A percentile compares a stretch with the other conserved stretches of the same genome.
Conservation (phyloP, 1,139 yeast species). For the Pichia sp. region DNA sequence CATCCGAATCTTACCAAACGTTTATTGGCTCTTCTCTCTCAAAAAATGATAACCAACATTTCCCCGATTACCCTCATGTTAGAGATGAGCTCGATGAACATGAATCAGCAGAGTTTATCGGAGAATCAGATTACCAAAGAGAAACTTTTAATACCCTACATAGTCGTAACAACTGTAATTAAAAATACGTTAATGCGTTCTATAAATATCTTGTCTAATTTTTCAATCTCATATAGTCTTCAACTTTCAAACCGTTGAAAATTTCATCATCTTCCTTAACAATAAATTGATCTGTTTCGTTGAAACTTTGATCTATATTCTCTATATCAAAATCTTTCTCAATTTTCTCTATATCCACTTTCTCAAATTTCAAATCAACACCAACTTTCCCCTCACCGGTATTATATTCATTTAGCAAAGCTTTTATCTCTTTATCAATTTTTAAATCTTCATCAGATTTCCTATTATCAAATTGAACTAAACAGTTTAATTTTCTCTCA, state of each 20-base stretch:
- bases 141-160: constrained; percentile 6
- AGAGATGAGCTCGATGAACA: neutral
- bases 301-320: constrained; percentile 9
- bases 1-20: no score
- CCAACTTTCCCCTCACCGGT: neutral
- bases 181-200: no score
- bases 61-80: neutral
- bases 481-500: constrained; percentile 6
- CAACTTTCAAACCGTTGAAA: constrained; percentile 15
- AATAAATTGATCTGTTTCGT: neutral
- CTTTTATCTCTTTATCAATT: constrained; percentile 2
- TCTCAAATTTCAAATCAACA: constrained; percentile 4
- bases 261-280: constrained; percentile 4
- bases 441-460: neutral
- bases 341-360: constrained; percentile 7
- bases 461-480: neutral
- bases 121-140: constrained; percentile 1
- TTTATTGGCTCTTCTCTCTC: no score
- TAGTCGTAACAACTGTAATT: constrained; percentile 1
- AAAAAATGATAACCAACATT: no score
- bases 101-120: neutral
- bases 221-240: constrained; percentile 15
- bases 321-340: constrained; percentile 7
- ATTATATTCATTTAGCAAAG: constrained; percentile 1
- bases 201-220: constrained; percentile 1